phyloP scores from a whole-genome alignment of 2,329 filamentous ascomycete genomes.

The Ascochyta rabiei region DNA sequence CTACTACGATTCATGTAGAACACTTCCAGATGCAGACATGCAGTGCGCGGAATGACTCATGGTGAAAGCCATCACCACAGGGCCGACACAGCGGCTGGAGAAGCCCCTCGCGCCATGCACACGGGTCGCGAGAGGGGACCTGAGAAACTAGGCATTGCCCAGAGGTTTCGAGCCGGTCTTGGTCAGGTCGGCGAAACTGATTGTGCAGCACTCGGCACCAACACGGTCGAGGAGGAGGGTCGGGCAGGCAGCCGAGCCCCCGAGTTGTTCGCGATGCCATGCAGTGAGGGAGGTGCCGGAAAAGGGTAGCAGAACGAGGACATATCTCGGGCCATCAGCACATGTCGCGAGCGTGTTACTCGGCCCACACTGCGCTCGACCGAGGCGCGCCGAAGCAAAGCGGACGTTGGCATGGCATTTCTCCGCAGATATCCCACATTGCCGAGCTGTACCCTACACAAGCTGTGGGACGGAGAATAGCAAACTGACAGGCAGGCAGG shows the following conservation, averaged over 20 bases:
- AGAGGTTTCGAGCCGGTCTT: conserved; percentile 16
- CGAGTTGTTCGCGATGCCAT: conserved; percentile 15
- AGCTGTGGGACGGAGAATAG: conserved; percentile 14
- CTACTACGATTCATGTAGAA: conserved; percentile 10
- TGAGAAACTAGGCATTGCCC: conserved; percentile 14
- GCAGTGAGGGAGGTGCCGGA: conserved; percentile 14
- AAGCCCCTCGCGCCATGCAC: not conserved
- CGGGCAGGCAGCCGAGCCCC: conserved; percentile 5
- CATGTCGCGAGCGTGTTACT: conserved; percentile 3
- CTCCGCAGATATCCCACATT: conserved; percentile 15
- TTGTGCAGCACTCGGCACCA: conserved; percentile 8
- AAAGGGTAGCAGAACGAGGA: conserved; percentile 5
- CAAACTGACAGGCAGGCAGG: not conserved
- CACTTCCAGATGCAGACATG: conserved; percentile 20
- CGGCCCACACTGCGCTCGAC: conserved; percentile 6
- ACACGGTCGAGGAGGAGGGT: not conserved
- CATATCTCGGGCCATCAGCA: conserved; percentile 15
- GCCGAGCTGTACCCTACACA: conserved; percentile 16
- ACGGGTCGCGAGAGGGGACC: conserved; percentile 9
- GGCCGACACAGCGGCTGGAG: conserved; percentile 18
- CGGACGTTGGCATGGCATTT: conserved; percentile 15
- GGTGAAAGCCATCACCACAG: conserved; percentile 18
- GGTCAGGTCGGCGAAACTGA: conserved; percentile 9
- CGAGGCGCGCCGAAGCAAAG: conserved; percentile 20
- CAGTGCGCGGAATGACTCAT: conserved; percentile 14